These are phyloP conservation scores for Naematelia aurantialba DNA, from an alignment of 768 basidiomycete species.

Conservation along the genomic window DNA sequence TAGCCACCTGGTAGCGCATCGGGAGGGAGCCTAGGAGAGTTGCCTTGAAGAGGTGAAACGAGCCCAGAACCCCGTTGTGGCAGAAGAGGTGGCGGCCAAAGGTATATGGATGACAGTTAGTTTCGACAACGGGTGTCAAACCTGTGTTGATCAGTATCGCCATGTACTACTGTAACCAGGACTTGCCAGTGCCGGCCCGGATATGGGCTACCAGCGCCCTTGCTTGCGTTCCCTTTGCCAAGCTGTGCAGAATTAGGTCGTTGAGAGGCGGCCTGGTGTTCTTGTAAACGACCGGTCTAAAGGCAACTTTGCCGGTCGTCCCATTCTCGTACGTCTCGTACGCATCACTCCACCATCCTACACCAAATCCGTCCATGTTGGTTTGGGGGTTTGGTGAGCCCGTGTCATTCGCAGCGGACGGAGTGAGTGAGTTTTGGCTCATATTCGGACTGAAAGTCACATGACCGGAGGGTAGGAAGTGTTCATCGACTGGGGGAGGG, in stretches of 20 bases:
- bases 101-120: slow-evolving; percentile 18
- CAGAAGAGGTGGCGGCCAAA: slow-evolving; percentile 22
- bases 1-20: slow-evolving; percentile 7
- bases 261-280: slow-evolving; percentile 20
- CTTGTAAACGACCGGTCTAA: slow-evolving; percentile 16
- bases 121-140: slow-evolving; percentile 16
- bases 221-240: slow-evolving; percentile 10
- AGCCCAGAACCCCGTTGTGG: slow-evolving; percentile 20
- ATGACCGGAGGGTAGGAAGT: slow-evolving; percentile 13
- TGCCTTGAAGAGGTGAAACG: slow-evolving; percentile 15
- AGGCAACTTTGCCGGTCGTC: background rate
- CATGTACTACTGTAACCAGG: background rate
- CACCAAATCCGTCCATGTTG: slow-evolving; percentile 22
- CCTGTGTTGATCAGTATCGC: background rate
- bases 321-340: slow-evolving; percentile 7
- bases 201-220: slow-evolving; percentile 19
- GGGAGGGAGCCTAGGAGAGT: slow-evolving; percentile 14
- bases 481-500: slow-evolving; percentile 8
- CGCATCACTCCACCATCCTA: slow-evolving; percentile 16
- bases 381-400: slow-evolving; percentile 20
- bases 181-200: slow-evolving; percentile 14
- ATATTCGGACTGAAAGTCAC: background rate
- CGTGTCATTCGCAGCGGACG: slow-evolving; percentile 5
- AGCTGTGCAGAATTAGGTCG: slow-evolving; percentile 12
- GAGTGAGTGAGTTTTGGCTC: background rate